Evolutionary conservation across 73 alveolate species (phyloP).

Genomic region (Durusdinium trenchii): DNA sequence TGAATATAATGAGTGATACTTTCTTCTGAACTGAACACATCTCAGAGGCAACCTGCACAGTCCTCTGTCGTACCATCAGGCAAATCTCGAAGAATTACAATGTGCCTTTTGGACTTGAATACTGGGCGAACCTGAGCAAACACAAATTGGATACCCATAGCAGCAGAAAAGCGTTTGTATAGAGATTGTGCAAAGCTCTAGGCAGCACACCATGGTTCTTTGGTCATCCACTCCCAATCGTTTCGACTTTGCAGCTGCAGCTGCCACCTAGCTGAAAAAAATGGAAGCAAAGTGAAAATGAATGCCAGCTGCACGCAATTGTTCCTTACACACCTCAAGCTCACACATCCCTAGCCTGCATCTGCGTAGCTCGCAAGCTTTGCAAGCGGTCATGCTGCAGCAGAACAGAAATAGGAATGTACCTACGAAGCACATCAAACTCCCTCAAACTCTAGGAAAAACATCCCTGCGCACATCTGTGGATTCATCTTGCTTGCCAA

Average conservation of each 20-base stretch:
- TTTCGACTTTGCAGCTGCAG: constrained; percentile 77
- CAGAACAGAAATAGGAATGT: constrained; percentile 74
- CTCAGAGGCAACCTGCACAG: not conserved
- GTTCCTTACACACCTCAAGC: not conserved
- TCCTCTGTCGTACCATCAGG: constrained; percentile 72
- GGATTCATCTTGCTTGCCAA: constrained; percentile 71
- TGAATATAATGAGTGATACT: not conserved
- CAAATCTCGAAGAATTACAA: constrained; percentile 75
- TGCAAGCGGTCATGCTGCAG: constrained; percentile 48
- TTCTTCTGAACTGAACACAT: not conserved
- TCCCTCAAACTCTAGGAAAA: not conserved
- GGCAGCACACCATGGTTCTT: constrained; percentile 37
- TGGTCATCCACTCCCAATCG: constrained; percentile 42
- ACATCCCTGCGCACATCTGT: constrained; percentile 40
- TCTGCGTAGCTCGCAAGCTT: constrained; percentile 25
- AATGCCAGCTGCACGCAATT: no score
- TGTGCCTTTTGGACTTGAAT: constrained; percentile 57
- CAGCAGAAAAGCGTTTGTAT: not conserved
- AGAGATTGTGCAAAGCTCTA: not conserved
- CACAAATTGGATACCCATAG: not conserved
- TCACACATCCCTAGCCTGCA: constrained; percentile 4
- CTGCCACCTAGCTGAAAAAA: constrained; percentile 74
- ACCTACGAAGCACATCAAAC: not conserved
- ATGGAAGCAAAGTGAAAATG: no score
- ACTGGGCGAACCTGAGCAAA: constrained; percentile 46